Percentiles rank a stretch among this genome's conserved stretches.
These are phyloP conservation scores for Malassezia equina DNA, from an alignment of 1,284 basidiomycete genomes.

Conservation along the genomic window DNA sequence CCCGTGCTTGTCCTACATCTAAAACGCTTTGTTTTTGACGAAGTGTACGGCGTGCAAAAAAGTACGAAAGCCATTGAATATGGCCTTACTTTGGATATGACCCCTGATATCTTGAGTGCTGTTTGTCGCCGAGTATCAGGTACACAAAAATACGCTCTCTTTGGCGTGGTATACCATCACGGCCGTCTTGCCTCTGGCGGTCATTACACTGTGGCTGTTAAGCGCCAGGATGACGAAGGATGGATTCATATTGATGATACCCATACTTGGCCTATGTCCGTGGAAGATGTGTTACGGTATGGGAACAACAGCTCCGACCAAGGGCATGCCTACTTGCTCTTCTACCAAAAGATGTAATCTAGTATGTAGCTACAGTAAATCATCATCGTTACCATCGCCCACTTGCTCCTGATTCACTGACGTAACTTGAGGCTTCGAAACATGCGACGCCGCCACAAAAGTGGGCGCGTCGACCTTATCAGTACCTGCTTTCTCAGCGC, in stretches of 20 bases:
- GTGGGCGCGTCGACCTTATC: slow-evolving; percentile 51
- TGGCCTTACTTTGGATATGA: slow-evolving; percentile 66
- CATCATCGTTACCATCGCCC: slow-evolving; percentile 38
- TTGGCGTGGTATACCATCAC: slow-evolving; percentile 89
- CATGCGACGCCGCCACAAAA: slow-evolving; percentile 57
- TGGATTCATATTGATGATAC: slow-evolving; percentile 95
- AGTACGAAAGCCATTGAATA: slow-evolving; percentile 72
- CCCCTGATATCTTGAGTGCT: slow-evolving; percentile 33
- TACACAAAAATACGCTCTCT: slow-evolving; percentile 66
- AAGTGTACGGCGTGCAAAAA: slow-evolving; percentile 72
- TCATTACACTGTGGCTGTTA: slow-evolving; percentile 86
- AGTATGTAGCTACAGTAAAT: slow-evolving; percentile 25
- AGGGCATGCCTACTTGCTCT: slow-evolving; percentile 20
- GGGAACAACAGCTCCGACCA: slow-evolving; percentile 31
- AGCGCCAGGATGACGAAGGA: slow-evolving; percentile 61
- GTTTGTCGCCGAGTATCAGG: slow-evolving; percentile 36
- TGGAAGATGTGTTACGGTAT: slow-evolving; percentile 66
- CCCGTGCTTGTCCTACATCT: slow-evolving; percentile 79
- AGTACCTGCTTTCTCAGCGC: slow-evolving; percentile 14
- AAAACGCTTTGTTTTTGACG: slow-evolving; percentile 85
- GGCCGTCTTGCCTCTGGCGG: slow-evolving; percentile 80
- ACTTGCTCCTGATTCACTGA: slow-evolving; percentile 26
- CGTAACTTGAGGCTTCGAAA: slow-evolving; percentile 54
- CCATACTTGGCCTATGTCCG: slow-evolving; percentile 55
- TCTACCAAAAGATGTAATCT: slow-evolving; percentile 9